Evolutionary conservation across 495 filamentous ascomycete genomes (phyloP).

Genomic region (Aspergillus diversus): DNA sequence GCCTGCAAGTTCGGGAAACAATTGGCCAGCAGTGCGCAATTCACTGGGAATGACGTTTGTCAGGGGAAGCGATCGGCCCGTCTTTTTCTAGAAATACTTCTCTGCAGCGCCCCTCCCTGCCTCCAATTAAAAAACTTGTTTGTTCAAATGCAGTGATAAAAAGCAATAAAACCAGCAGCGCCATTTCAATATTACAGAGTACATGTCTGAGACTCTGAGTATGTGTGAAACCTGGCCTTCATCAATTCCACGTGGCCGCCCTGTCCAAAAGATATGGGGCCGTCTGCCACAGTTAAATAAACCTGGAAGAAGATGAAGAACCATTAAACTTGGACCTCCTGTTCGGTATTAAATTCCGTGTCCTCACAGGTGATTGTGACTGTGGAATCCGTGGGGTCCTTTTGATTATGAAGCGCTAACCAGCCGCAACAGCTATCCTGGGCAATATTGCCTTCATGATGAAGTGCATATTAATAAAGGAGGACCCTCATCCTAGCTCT

Average conservation of each 20-base stretch:
- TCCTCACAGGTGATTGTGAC: neutral
- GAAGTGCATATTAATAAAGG: no score
- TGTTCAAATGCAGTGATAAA: no score
- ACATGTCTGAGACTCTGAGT: neutral
- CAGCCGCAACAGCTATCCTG: neutral
- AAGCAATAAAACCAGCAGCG: no score
- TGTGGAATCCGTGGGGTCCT: constrained; percentile 23
- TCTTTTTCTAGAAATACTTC: neutral
- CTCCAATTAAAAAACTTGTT: neutral
- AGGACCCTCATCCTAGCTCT: no score
- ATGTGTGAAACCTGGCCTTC: neutral
- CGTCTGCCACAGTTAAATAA: neutral
- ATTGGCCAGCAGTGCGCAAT: neutral
- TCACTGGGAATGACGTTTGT: neutral
- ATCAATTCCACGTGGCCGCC: constrained; percentile 23
- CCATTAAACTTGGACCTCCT: constrained; percentile 25
- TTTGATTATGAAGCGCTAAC: constrained; percentile 22
- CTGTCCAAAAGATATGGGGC: constrained; percentile 19
- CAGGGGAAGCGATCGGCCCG: neutral
- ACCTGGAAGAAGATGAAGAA: constrained; percentile 13
- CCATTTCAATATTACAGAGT: neutral
- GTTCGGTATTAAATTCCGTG: constrained; percentile 20
- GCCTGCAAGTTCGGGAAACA: neutral
- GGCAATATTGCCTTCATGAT: no score
- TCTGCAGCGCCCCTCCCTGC: neutral